Evolutionary conservation across 768 basidiomycete species (phyloP), one percentile per base, ranked within the genome.

Genomic region (Leccinum boreale): DNA sequence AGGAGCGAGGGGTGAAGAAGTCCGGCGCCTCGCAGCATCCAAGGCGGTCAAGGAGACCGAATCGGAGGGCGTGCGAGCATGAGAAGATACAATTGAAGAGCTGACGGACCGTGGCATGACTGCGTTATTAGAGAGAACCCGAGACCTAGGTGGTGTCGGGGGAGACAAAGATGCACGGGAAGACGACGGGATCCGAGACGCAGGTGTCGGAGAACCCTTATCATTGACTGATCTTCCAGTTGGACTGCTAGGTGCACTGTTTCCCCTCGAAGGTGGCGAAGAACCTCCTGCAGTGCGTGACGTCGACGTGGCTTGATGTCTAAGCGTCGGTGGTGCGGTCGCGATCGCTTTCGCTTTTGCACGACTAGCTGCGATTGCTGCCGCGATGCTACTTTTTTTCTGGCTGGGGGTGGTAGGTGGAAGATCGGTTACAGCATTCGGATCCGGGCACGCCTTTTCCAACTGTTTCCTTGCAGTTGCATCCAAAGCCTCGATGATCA

Each of bases 291-390:
- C 74, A 8, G 81, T 77, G 63, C 89, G 83, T 33, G 89, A 78
- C 15, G 74, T 76, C 50, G 90, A 89, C 9, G 89, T 92, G 5
- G 90, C 89, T 69, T 92, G 90, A 70, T 93, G 92, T 53, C 87
- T 81, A 50, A 91, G 77, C 52, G 82, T 82, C 4, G 92, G 92
- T 19, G 92, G 92, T 9, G 90, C 89, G 31, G 80, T 86, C 3
- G 92, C 90, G 59, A 91, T 91, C 21, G 84, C 87, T 66, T 86
- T 92, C 15, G 91, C 90, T 69, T 92, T 95, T 15, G 89, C 91
- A 23, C 93, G 82, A 68, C 90, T 94, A 21, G 94, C 92, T 42
- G 94, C 94, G 65, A 95, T 90, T 23, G 91, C 85, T 9, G 93
- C 90, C 42, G 90, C 87, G 55, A 94, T 78, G 57, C 90, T 92